Conservation (phyloP, 2,329 filamentous ascomycete genomes). For the Rutstroemia sp. region DNA sequence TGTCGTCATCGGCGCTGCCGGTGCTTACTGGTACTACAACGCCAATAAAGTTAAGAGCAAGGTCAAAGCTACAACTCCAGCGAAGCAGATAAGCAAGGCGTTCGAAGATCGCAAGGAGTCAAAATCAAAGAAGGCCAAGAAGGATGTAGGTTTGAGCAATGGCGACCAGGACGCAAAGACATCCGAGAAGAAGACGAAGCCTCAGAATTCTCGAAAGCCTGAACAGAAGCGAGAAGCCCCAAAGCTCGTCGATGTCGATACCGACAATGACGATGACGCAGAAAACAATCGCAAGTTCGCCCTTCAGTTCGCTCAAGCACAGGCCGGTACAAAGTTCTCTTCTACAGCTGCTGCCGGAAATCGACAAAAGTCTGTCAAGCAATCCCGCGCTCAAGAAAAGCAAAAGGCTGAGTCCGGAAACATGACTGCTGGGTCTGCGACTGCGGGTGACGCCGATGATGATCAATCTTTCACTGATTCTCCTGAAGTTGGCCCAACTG, state of each 20-base stretch:
- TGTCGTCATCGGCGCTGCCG: constrained; percentile 27
- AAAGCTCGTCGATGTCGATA: constrained; percentile 9
- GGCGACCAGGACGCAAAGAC: constrained; percentile 19
- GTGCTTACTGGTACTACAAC: constrained; percentile 23
- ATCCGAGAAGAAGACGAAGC: constrained; percentile 20
- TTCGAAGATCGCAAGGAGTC: constrained; percentile 20
- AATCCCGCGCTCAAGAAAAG: constrained; percentile 51
- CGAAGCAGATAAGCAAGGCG: constrained; percentile 16
- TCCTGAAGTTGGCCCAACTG: constrained; percentile 49
- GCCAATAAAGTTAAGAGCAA: constrained; percentile 18
- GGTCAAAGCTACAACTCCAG: constrained; percentile 9
- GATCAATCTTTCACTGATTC: constrained; percentile 67
- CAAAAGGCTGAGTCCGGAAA: constrained; percentile 34
- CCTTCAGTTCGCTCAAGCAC: constrained; percentile 60
- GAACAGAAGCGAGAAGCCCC: constrained; percentile 3
- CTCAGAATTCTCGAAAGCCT: background rate
- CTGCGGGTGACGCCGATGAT: constrained; percentile 71
- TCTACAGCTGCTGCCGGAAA: constrained; percentile 44
- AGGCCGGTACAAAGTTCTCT: constrained; percentile 53
- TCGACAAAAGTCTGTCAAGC: constrained; percentile 56
- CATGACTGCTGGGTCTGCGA: constrained; percentile 59
- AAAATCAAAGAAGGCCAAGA: constrained; percentile 23
- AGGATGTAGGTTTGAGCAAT: constrained; percentile 19
- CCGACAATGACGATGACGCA: constrained; percentile 46
- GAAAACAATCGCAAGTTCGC: constrained; percentile 66